These are phyloP conservation scores for Ceratocystis colombiana DNA, from an alignment of 2,329 filamentous ascomycete species.

Conservation along the genomic window DNA sequence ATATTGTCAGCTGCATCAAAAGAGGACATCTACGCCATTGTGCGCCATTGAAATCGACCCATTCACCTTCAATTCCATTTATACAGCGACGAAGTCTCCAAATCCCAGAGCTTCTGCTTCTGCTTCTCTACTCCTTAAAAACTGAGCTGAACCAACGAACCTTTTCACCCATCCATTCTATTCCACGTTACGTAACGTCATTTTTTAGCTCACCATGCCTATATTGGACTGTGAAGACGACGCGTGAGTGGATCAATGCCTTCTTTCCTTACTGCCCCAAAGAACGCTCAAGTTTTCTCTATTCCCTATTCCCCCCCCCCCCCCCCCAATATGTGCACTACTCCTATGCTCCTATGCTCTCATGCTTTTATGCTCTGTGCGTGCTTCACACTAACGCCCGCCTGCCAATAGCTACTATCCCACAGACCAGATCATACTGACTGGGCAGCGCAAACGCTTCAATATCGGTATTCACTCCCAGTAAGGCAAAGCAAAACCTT, in stretches of 20 bases:
- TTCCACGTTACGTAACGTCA: not conserved
- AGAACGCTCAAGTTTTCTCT: not conserved
- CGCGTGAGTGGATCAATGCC: conserved; percentile 16
- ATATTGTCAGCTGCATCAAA: too few species aligned
- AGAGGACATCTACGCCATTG: too few species aligned
- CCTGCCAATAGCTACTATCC: conserved; percentile 46
- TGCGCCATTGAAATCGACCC: too few species aligned
- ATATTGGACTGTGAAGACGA: conserved; percentile 27
- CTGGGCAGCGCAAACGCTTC: conserved; percentile 55
- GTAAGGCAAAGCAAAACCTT: conserved; percentile 37
- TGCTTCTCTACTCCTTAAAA: too few species aligned
- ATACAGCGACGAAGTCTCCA: too few species aligned
- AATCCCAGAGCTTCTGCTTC: too few species aligned
- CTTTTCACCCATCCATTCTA: not conserved
- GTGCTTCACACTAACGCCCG: conserved; percentile 14
- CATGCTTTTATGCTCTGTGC: not conserved
- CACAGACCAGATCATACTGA: conserved; percentile 54
- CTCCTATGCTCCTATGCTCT: not conserved
- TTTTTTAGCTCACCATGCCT: conserved; percentile 38
- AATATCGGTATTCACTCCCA: conserved; percentile 55
- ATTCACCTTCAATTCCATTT: too few species aligned
- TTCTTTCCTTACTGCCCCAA: not conserved
- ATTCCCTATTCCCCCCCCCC: too few species aligned
- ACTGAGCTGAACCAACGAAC: not conserved
- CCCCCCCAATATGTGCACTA: too few species aligned